Evolutionary conservation across 2,329 filamentous ascomycete genomes (phyloP), one percentile per base, ranked within the genome.

Genomic region (Phialocephala subalpina): DNA sequence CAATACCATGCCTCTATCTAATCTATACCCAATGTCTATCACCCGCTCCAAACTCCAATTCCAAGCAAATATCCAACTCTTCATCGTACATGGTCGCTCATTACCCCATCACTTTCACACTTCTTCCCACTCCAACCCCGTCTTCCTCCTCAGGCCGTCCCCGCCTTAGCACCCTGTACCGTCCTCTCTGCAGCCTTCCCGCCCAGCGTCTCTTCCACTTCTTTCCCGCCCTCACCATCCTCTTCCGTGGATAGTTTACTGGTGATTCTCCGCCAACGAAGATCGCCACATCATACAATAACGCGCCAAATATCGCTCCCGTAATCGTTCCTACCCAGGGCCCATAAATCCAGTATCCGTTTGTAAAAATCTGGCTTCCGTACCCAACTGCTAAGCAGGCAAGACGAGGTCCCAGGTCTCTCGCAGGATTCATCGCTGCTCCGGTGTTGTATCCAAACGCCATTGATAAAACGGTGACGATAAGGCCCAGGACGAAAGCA

Each of bases 261-360:
- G 83, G 83, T 52, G 78, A 81, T 70, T 85, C 83, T 0, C 82
- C 82, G 5, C 81, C 80, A 0, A 81, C 81, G 69, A 85, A 85
- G 68, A 81, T 84, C 69, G 79, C 80, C 67, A 81, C 78, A 72
- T 85, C 84, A 73, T 86, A 86, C 65, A 84, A 73, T 67, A 84
- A 82, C 9, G 75, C 82, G 0, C 82, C 82, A 47, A 80, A 74
- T 29, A 82, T 77, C 29, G 77, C 77, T 12, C 79, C 83, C 53
- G 67, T 67, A 22, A 79, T 63, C 0, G 79, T 78, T 12, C 75
- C 81, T 64, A 55, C 69, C 78, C 78, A 83, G 63, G 78, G 79
- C 40, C 79, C 81, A 72, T 80, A 84, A 63, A 84, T 57, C 72
- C 71, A 76, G 68, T 81, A 84, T 0, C 77, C 58, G 22, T 57